Evolutionary conservation across 2,329 filamentous ascomycete genomes (phyloP), one percentile per base, ranked within the genome.

Genomic region (Aspergillus niger): DNA sequence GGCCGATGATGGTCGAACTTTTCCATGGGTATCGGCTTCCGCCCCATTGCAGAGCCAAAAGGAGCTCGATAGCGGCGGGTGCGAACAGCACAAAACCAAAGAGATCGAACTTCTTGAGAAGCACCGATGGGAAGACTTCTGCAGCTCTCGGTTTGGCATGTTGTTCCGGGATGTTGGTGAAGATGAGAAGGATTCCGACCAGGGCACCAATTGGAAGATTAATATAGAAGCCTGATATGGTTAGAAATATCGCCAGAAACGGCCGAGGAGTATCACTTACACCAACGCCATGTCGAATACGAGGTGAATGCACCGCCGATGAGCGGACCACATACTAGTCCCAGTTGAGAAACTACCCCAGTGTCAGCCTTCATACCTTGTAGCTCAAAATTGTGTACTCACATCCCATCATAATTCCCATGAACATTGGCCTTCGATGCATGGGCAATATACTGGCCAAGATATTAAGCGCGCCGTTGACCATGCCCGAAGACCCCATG

Each of bases 1-100:
- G 78, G 20, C 77, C 69, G 1, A 70, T 82, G n/a, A 11, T 78
- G 71, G 71, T 76, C 0, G 64, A 48, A 13, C 58, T 78, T 59
- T 70, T 75, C 85, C 84, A 87, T 3, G 83, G 54, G 57, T 83
- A 81, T 24, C 80, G 70, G 41, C 79, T 74, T 8, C 85, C 85
- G 13, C 84, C 85, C 81, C 82, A 86, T 65, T 86, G 81, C 39
- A 87, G 74, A 7, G 83, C 84, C 3, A 87, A 76, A 8, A 87
- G 73, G 11, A 86, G 75, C 65, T 80, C 82, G 62, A 86, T 70
- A 49, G 86, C 77, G 39, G 80, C 78, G 1, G 84, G 82, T 28
- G 85, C 77, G 66, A 86, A 79, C 60, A 84, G 72, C n/a, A 70
- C 70, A 2, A 80, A 79, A 28, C 85, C 84, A 8, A 78, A 48